phyloP scores from a whole-genome alignment of 2,329 filamentous ascomycete genomes.

The Metarhizium robertsii region DNA sequence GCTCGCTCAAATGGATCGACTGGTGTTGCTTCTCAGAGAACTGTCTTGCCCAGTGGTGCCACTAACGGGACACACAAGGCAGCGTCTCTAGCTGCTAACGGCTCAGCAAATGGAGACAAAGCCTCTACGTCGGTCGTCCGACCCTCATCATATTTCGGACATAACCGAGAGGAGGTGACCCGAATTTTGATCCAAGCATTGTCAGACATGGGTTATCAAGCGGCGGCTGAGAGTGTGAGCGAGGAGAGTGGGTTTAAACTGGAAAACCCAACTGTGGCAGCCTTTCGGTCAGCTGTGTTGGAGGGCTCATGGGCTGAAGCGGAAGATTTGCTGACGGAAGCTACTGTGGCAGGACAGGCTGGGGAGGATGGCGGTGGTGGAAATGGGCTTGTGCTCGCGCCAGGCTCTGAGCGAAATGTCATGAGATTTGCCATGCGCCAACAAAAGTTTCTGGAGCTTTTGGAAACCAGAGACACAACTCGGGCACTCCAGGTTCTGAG shows the following conservation, averaged over 20 bases:
- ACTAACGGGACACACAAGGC: slow-evolving; percentile 41
- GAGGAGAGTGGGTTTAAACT: slow-evolving; percentile 79
- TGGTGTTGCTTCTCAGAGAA: slow-evolving; percentile 16
- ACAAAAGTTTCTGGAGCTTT: slow-evolving; percentile 87
- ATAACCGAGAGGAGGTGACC: slow-evolving; percentile 87
- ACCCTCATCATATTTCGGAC: slow-evolving; percentile 58
- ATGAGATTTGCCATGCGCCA: slow-evolving; percentile 86
- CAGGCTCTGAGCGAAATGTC: slow-evolving; percentile 63
- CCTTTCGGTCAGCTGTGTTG: slow-evolving; percentile 73
- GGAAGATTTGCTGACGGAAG: slow-evolving; percentile 67
- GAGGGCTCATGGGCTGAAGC: slow-evolving; percentile 75
- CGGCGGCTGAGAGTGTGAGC: slow-evolving; percentile 65
- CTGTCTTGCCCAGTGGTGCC: slow-evolving; percentile 14
- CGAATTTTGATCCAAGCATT: slow-evolving; percentile 86
- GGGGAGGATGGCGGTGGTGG: slow-evolving; percentile 25
- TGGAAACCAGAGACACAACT: slow-evolving; percentile 66
- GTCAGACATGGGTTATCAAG: slow-evolving; percentile 76
- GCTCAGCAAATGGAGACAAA: slow-evolving; percentile 33
- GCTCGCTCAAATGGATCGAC: slow-evolving; percentile 33
- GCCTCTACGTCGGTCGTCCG: slow-evolving; percentile 8
- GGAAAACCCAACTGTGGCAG: slow-evolving; percentile 77
- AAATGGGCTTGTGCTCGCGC: slow-evolving; percentile 63
- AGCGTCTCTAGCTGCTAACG: slow-evolving; percentile 38
- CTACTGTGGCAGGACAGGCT: slow-evolving; percentile 16
- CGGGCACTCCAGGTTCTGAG: slow-evolving; percentile 76